phyloP scores from a whole-genome alignment of 495 filamentous ascomycete genomes.

The Hypoxylon lienhwacheense region DNA sequence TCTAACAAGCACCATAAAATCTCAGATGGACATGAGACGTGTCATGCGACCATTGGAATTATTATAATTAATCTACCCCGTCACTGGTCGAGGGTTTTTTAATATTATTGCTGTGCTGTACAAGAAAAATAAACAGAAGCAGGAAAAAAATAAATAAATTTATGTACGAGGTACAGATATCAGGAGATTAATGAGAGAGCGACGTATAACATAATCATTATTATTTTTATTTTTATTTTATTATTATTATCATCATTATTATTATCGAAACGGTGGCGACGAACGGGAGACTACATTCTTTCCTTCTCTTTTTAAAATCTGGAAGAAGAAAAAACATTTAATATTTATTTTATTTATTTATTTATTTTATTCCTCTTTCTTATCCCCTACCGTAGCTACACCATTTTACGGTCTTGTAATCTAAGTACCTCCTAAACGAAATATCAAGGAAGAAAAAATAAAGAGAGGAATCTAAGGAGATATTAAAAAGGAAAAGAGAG shows the following conservation, averaged over 20 bases:
- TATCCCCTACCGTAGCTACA: background rate
- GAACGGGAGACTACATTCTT: conserved; percentile 3
- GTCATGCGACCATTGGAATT: conserved; percentile 33
- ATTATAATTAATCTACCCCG: conserved; percentile 11
- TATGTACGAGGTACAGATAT: conserved; percentile 8
- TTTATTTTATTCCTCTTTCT: conserved; percentile 6
- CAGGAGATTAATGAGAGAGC: conserved; percentile 20
- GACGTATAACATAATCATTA: conserved; percentile 12
- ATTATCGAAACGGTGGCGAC: conserved; percentile 26
- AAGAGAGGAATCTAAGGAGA: background rate
- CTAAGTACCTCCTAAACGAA: background rate
- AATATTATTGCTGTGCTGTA: conserved; percentile 6
- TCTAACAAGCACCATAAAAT: conserved; percentile 10
- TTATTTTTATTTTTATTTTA: no score
- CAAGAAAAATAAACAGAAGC: conserved; percentile 10
- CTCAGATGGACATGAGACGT: conserved; percentile 27
- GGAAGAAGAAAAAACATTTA: no score
- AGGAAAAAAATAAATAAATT: no score
- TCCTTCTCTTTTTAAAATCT: background rate
- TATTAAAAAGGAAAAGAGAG: background rate
- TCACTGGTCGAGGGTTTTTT: conserved; percentile 9
- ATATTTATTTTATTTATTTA: conserved; percentile 6
- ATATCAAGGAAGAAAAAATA: background rate
- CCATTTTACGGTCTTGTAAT: background rate
- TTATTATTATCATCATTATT: no score